phyloP scores from a whole-genome alignment of 2,329 filamentous ascomycete genomes.

The Aspergillus flavus region DNA sequence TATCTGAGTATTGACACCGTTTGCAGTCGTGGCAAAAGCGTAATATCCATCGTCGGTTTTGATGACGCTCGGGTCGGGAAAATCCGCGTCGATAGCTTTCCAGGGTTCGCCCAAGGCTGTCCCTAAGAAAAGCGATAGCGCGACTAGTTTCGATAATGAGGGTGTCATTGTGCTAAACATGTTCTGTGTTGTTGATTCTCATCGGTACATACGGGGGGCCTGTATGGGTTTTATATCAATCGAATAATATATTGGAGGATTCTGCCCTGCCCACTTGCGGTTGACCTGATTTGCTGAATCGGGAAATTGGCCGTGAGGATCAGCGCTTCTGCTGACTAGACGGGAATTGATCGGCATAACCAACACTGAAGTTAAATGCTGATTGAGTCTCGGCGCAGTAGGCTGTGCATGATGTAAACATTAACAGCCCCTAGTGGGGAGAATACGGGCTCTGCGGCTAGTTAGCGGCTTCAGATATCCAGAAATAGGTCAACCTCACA shows the following conservation, averaged over 20 bases:
- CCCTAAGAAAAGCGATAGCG: background rate
- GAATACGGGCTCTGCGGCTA: background rate
- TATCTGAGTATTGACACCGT: constrained; percentile 55
- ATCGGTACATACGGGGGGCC: background rate
- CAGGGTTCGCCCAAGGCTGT: constrained; percentile 18
- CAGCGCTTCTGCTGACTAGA: background rate
- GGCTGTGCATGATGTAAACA: background rate
- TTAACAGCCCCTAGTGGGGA: background rate
- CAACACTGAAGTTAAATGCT: background rate
- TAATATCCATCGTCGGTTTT: constrained; percentile 55
- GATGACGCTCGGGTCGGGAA: constrained; percentile 58
- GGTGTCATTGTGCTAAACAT: background rate
- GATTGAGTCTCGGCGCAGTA: background rate
- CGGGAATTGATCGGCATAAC: background rate
- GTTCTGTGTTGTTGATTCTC: background rate
- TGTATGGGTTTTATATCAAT: background rate
- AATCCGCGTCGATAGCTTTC: constrained; percentile 46
- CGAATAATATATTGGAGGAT: background rate
- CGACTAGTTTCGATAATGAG: background rate
- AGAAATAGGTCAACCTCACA: background rate
- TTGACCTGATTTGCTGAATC: background rate
- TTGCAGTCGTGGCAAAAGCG: constrained; percentile 57
- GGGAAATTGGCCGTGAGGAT: background rate
- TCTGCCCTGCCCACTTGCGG: background rate
- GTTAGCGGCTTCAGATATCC: background rate